phyloP scores from a whole-genome alignment of 495 filamentous ascomycete species.

The Thozetella sp. region DNA sequence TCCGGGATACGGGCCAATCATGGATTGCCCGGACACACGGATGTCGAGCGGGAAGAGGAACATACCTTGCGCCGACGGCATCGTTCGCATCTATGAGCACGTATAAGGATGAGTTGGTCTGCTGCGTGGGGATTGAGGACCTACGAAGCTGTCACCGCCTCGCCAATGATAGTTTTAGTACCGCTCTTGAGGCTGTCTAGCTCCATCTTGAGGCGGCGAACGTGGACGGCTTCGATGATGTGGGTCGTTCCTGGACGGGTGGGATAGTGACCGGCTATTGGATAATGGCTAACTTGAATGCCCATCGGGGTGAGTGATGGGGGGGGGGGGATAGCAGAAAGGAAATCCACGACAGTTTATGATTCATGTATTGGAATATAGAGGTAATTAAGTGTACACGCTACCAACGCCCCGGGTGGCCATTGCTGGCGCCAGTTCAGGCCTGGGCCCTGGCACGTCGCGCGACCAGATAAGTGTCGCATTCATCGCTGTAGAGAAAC shows the following conservation, averaged over 20 bases:
- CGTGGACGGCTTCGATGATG: too few relatives aligned
- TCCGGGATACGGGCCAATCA: not conserved
- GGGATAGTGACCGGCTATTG: not conserved
- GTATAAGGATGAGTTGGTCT: constrained; percentile 15
- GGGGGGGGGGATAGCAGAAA: too few relatives aligned
- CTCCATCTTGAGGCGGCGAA: not conserved
- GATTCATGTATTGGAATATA: too few relatives aligned
- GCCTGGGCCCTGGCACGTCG: too few relatives aligned
- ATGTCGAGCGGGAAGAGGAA: not conserved
- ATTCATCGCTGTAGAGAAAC: too few relatives aligned
- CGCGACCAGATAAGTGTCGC: too few relatives aligned
- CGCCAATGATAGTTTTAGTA: not conserved
- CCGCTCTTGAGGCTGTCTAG: not conserved
- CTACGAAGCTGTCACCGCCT: not conserved
- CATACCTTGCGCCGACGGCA: constrained; percentile 7
- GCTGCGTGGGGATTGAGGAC: not conserved
- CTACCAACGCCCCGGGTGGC: too few relatives aligned
- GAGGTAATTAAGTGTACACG: too few relatives aligned
- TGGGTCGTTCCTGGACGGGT: not conserved
- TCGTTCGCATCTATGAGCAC: constrained; percentile 5
- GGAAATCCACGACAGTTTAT: too few relatives aligned
- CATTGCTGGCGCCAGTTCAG: too few relatives aligned
- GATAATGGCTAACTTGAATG: too few relatives aligned
- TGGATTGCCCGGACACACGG: not conserved
- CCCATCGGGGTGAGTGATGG: too few relatives aligned